Evolutionary conservation across 2,329 filamentous ascomycete species (phyloP).

Genomic region (Fusarium multiceps): DNA sequence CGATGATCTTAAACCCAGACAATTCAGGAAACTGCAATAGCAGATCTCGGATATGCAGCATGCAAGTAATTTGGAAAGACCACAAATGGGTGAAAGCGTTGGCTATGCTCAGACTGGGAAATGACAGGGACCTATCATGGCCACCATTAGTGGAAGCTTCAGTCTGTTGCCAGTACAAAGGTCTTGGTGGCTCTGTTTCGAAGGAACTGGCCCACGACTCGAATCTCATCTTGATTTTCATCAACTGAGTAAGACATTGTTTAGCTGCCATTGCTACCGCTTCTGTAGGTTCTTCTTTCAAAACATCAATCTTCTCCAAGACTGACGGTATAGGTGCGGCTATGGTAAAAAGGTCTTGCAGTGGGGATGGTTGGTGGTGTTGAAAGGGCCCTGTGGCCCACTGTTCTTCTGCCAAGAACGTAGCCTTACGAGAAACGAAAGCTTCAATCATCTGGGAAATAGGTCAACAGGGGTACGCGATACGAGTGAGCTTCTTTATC

Average conservation of each 20-base stretch:
- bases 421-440: neutral
- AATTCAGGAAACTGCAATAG: neutral
- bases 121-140: neutral
- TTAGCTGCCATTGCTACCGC: neutral
- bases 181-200: neutral
- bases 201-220: neutral
- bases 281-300: neutral
- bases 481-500: neutral
- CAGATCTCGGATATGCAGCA: neutral
- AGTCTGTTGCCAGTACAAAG: neutral
- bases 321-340: neutral
- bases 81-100: neutral
- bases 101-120: neutral
- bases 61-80: neutral
- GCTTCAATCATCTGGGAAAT: neutral
- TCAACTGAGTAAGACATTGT: neutral
- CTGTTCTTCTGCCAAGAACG: neutral
- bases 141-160: neutral
- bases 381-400: neutral
- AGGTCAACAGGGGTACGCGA: neutral
- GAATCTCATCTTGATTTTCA: neutral
- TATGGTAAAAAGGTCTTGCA: neutral
- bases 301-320: neutral
- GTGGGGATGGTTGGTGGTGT: neutral
- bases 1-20: neutral